Conservation (phyloP, 129 eudicot species). For the Mikania micrantha region DNA sequence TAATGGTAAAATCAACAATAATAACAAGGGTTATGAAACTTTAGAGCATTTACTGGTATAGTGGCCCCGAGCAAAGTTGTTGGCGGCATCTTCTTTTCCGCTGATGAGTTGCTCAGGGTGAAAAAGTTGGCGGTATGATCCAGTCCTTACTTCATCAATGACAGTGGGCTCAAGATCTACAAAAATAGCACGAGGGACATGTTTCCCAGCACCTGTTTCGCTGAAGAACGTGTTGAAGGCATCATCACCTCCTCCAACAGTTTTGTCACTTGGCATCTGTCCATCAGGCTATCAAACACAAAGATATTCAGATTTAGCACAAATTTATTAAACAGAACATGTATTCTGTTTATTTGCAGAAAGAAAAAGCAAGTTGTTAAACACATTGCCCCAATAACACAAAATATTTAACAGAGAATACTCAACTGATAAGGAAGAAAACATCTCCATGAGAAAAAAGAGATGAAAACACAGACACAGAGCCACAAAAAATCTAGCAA, state of each 20-base stretch:
- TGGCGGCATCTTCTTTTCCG: constrained; percentile 4
- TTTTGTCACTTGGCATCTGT: constrained; percentile 9
- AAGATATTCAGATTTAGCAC: background rate
- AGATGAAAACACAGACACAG: too few relatives aligned
- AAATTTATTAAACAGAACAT: background rate
- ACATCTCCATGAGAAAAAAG: too few relatives aligned
- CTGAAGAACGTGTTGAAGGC: constrained; percentile 4
- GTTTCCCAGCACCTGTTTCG: constrained; percentile 1
- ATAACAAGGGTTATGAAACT: background rate
- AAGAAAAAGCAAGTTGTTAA: background rate
- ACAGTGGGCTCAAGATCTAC: constrained; percentile 6
- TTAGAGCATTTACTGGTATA: background rate
- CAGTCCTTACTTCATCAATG: constrained; percentile 8
- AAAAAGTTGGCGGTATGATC: constrained; percentile 1
- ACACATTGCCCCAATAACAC: background rate
- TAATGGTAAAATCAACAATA: background rate
- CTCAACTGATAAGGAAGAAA: too few relatives aligned
- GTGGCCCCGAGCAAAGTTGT: constrained; percentile 9
- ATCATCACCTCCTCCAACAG: constrained; percentile 7
- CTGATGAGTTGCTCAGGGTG: constrained; percentile 11
- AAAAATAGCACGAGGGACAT: background rate
- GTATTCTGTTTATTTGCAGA: too few relatives aligned
- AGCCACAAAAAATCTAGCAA: too few relatives aligned
- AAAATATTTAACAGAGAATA: background rate
- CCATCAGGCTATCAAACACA: constrained; percentile 7